These are phyloP conservation scores for Pseudozyma hubeiensis DNA, from an alignment of 1,284 basidiomycete genomes.

Conservation along the genomic window DNA sequence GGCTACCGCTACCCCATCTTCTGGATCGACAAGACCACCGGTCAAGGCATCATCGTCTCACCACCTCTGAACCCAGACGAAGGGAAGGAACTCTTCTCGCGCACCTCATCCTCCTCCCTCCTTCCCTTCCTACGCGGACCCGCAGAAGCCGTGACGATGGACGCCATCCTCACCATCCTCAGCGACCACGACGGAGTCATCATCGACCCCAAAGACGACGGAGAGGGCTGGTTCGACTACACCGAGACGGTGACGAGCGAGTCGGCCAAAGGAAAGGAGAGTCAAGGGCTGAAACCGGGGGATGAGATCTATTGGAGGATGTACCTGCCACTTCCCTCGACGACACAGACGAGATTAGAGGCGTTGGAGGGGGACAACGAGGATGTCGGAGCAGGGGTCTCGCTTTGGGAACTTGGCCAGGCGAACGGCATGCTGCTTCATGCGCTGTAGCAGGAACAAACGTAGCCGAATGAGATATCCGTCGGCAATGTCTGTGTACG, in stretches of 20 bases:
- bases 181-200: conserved; percentile 21
- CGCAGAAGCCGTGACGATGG: conserved; percentile 29
- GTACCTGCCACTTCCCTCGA: conserved; percentile 24
- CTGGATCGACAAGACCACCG: conserved; percentile 28
- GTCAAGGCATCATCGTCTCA: conserved; percentile 21
- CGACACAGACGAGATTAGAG: conserved; percentile 3
- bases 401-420: conserved; percentile 51
- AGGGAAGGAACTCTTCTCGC: conserved; percentile 12
- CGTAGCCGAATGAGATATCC: too few species aligned
- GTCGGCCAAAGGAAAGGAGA: neutral
- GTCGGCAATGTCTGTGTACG: too few species aligned
- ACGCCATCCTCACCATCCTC: conserved; percentile 18
- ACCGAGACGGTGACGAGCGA: conserved; percentile 20
- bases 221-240: conserved; percentile 40
- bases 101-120: neutral
- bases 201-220: conserved; percentile 16
- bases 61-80: conserved; percentile 9
- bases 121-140: conserved; percentile 43
- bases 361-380: conserved; percentile 5
- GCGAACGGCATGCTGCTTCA: conserved; percentile 22
- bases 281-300: conserved; percentile 23
- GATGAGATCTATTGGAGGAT: conserved; percentile 41
- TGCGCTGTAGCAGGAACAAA: conserved; percentile 9
- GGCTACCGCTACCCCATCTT: conserved; percentile 47
- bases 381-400: conserved; percentile 12